These are phyloP conservation scores for Kurtzmaniella quercitrusa DNA, from an alignment of 1,139 yeast genomes.

Conservation along the genomic window DNA sequence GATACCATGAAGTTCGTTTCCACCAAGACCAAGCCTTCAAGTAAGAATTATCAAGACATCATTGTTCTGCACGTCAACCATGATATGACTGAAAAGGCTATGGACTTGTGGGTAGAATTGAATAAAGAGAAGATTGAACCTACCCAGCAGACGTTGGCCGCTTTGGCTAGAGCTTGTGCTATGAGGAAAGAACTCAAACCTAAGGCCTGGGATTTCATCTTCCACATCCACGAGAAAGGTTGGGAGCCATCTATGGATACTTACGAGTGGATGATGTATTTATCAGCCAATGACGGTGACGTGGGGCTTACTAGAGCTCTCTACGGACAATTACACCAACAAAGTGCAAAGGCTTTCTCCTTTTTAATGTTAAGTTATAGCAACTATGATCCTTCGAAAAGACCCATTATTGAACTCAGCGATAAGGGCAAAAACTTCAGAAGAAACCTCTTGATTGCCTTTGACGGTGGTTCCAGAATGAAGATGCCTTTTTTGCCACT, in stretches of 20 bases:
- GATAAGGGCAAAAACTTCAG: slow-evolving; percentile 47
- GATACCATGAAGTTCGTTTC: slow-evolving; percentile 84
- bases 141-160: slow-evolving; percentile 50
- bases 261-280: slow-evolving; percentile 64
- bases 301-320: slow-evolving; percentile 69
- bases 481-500: slow-evolving; percentile 70
- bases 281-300: slow-evolving; percentile 80
- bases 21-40: slow-evolving; percentile 58
- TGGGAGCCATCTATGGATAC: slow-evolving; percentile 49
- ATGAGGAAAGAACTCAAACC: slow-evolving; percentile 42
- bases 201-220: slow-evolving; percentile 76
- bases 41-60: slow-evolving; percentile 65
- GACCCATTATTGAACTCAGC: slow-evolving; percentile 38
- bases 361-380: slow-evolving; percentile 57
- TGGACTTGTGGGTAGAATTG: slow-evolving; percentile 78
- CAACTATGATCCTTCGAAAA: slow-evolving; percentile 24
- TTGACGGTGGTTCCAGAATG: slow-evolving; percentile 10
- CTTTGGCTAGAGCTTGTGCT: slow-evolving; percentile 73
- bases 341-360: slow-evolving; percentile 42
- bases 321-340: slow-evolving; percentile 50
- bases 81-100: slow-evolving; percentile 63
- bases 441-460: slow-evolving; percentile 35
- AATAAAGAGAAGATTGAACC: slow-evolving; percentile 21
- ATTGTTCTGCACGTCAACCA: slow-evolving; percentile 61
- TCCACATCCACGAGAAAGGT: slow-evolving; percentile 55